Evolutionary conservation across 805 yeast species (phyloP).

Genomic region (Zygosaccharomyces kombuchaensis): DNA sequence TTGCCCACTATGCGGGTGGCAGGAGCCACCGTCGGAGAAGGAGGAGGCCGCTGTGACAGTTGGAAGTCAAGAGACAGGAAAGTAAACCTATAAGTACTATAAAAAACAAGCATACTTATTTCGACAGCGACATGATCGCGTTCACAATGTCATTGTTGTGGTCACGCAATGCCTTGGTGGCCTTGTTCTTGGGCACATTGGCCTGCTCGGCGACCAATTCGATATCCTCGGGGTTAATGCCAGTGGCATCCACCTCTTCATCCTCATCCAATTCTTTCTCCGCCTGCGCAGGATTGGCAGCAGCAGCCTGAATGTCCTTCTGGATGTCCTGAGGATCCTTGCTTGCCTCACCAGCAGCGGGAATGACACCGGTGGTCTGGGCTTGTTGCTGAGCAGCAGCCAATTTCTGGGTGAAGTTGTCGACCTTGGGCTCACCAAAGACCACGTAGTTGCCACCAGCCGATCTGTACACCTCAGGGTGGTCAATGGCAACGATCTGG

Average conservation of each 20-base stretch:
- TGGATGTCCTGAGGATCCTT: slow-evolving; percentile 75
- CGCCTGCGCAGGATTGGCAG: slow-evolving; percentile 41
- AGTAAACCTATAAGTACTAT: slow-evolving; percentile 1
- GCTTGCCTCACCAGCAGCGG: slow-evolving; percentile 46
- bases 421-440: slow-evolving; percentile 96
- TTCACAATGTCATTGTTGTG: slow-evolving; percentile 94
- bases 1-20: slow-evolving; percentile 29
- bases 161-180: slow-evolving; percentile 81
- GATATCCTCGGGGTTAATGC: slow-evolving; percentile 76
- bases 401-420: slow-evolving; percentile 85
- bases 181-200: slow-evolving; percentile 81
- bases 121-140: slow-evolving; percentile 80
- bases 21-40: slow-evolving; percentile 10
- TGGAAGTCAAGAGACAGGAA: slow-evolving; percentile 1
- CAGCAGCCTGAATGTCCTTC: slow-evolving; percentile 72
- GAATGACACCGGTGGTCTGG: slow-evolving; percentile 43
- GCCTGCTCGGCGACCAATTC: slow-evolving; percentile 89
- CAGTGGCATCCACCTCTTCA: slow-evolving; percentile 78
- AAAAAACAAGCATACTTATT: slow-evolving; percentile 14
- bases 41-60: slow-evolving; percentile 3
- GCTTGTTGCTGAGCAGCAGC: slow-evolving; percentile 72
- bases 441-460: slow-evolving; percentile 92
- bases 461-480: slow-evolving; percentile 93
- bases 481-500: slow-evolving; percentile 84
- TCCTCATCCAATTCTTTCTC: slow-evolving; percentile 56